phyloP scores from a whole-genome alignment of 768 basidiomycete genomes.

The Hydnum rufescens region DNA sequence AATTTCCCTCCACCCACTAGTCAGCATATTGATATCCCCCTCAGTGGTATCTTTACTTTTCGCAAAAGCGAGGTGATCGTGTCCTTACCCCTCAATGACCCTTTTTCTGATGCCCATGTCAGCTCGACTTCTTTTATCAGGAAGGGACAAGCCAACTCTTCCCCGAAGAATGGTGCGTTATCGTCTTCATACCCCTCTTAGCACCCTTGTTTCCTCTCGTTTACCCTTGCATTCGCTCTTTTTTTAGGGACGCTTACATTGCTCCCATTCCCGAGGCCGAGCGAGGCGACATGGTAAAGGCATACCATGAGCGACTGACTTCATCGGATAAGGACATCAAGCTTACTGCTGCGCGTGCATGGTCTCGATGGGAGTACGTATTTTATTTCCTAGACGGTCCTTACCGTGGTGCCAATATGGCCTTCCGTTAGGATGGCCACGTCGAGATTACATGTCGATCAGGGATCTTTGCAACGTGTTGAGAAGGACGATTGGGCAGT shows the following conservation, averaged over 20 bases:
- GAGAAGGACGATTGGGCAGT: slow-evolving; percentile 57
- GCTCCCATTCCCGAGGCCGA: slow-evolving; percentile 64
- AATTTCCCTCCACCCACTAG: background rate
- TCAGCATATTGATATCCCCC: background rate
- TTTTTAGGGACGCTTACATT: slow-evolving; percentile 58
- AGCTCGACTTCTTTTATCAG: slow-evolving; percentile 87
- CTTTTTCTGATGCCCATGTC: slow-evolving; percentile 16
- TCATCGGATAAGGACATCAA: slow-evolving; percentile 47
- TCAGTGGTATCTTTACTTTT: slow-evolving; percentile 66
- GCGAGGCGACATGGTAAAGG: slow-evolving; percentile 57
- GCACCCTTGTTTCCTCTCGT: background rate
- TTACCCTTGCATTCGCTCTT: slow-evolving; percentile 1
- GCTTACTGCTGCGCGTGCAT: slow-evolving; percentile 56
- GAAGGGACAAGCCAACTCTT: slow-evolving; percentile 64
- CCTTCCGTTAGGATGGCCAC: slow-evolving; percentile 50
- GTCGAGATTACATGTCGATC: slow-evolving; percentile 50
- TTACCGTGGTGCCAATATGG: background rate
- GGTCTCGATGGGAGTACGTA: slow-evolving; percentile 81
- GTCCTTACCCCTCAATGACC: background rate
- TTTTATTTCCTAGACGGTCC: too few species aligned
- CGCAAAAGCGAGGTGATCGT: slow-evolving; percentile 36
- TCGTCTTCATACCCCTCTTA: background rate
- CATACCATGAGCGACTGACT: slow-evolving; percentile 66
- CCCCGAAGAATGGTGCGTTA: slow-evolving; percentile 67
- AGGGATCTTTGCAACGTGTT: slow-evolving; percentile 43